Evolutionary conservation across 2,329 filamentous ascomycete species (phyloP).

Genomic region (Stachybotrys echinatus): DNA sequence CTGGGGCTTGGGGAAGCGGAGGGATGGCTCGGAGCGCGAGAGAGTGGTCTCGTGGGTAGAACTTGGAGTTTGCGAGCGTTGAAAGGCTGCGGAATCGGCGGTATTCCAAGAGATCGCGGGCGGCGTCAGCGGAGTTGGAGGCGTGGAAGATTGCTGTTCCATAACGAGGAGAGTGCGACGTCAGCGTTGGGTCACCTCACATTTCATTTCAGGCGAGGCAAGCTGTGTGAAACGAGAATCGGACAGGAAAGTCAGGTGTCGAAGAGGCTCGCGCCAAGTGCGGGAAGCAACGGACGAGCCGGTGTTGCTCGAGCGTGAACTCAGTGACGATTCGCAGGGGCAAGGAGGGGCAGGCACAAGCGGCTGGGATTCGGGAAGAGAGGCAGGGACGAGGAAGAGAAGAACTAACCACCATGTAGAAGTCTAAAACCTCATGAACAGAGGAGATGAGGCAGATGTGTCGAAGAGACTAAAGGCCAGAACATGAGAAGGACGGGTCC

Average conservation of each 20-base stretch:
- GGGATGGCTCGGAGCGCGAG: constrained; percentile 40
- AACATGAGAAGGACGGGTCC: neutral
- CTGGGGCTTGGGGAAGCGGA: constrained; percentile 52
- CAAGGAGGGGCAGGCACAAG: neutral
- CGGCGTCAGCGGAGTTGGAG: constrained; percentile 7
- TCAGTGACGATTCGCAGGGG: neutral
- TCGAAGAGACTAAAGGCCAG: neutral
- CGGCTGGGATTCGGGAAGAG: neutral
- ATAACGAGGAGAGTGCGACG: constrained; percentile 38
- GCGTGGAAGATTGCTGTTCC: constrained; percentile 39
- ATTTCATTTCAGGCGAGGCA: constrained; percentile 11
- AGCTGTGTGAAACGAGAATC: constrained; percentile 12
- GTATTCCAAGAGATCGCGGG: constrained; percentile 11
- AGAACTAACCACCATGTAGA: constrained; percentile 16
- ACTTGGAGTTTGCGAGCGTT: constrained; percentile 8
- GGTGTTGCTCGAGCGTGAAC: neutral
- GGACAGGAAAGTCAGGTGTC: neutral
- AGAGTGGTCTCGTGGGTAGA: constrained; percentile 6
- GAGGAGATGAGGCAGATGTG: neutral
- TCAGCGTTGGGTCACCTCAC: constrained; percentile 20
- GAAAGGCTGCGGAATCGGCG: constrained; percentile 11
- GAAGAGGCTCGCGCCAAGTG: neutral
- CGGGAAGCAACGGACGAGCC: neutral
- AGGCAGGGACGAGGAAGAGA: constrained; percentile 1
- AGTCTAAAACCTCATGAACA: neutral